Evolutionary conservation across 1,284 basidiomycete genomes (phyloP).

Genomic region (Meripilus lineatus): DNA sequence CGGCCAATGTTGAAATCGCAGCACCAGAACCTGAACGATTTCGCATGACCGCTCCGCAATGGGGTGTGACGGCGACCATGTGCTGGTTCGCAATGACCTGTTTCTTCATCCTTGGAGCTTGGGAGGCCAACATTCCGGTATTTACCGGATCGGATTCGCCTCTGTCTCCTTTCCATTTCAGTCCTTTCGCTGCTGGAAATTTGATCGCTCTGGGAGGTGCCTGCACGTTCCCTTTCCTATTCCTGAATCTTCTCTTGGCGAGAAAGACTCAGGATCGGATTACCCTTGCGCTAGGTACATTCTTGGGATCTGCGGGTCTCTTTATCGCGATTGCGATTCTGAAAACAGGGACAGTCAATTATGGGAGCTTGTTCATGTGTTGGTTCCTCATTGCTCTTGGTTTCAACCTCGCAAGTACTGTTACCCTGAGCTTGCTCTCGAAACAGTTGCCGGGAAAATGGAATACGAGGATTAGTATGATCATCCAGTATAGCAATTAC

Average conservation of each 20-base stretch:
- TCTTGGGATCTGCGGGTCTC: slow-evolving; percentile 48
- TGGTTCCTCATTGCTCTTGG: slow-evolving; percentile 68
- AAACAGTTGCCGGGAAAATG: slow-evolving; percentile 62
- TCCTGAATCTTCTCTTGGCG: slow-evolving; percentile 53
- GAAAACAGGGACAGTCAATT: slow-evolving; percentile 35
- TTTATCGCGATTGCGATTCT: slow-evolving; percentile 47
- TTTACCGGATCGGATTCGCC: slow-evolving; percentile 39
- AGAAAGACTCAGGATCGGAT: slow-evolving; percentile 56
- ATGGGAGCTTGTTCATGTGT: slow-evolving; percentile 50
- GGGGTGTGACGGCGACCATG: slow-evolving; percentile 59
- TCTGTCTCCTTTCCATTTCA: slow-evolving; percentile 42
- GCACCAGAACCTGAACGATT: slow-evolving; percentile 3
- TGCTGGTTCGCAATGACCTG: slow-evolving; percentile 71
- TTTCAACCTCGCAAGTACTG: slow-evolving; percentile 65
- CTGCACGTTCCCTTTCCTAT: slow-evolving; percentile 60
- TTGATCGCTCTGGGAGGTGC: slow-evolving; percentile 66
- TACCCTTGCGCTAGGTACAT: slow-evolving; percentile 50
- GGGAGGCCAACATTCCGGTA: slow-evolving; percentile 70
- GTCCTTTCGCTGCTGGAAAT: slow-evolving; percentile 62
- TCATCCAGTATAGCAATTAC: slow-evolving; percentile 67
- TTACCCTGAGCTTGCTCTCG: slow-evolving; percentile 58
- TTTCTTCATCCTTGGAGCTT: slow-evolving; percentile 69
- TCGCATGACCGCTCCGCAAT: slow-evolving; percentile 22
- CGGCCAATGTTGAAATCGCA: slow-evolving; percentile 4
- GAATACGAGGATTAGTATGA: slow-evolving; percentile 52